Evolutionary conservation across 164 flowering plant species (phyloP), one percentile per base, ranked within the genome.

Genomic region (Annona cherimola): DNA sequence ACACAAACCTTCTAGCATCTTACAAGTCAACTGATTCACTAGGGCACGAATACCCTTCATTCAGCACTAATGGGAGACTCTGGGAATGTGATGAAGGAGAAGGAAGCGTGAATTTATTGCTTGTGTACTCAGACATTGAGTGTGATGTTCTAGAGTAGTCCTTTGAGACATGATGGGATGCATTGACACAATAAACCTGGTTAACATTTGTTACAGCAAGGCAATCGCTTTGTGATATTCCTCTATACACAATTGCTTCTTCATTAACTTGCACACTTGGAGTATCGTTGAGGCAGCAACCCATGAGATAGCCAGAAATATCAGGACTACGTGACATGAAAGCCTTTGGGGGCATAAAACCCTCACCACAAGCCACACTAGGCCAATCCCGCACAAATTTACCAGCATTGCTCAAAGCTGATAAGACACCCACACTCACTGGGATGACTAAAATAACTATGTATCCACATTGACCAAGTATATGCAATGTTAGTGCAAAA

Each of bases 331-430:
- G 78, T 4, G 87, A 80, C 66, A 73, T 50, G 2, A 79, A 63
- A 43, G 75, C 74, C 78, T 74, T 93, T 42, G 85, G 84, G 1
- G 93, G 93, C 20, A 88, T 79, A 83, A 90, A 89, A 35, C 98
- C 93, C 81, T 89, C 96, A 60, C 98, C 96, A 75, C 90, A 93
- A 76, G 88, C 97, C 69, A 94, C 88, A 71, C 92, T 90, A 35
- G 89, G 87, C 98, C 98, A 94, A 75, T 94, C 94, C 98, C 98
- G 92, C 4, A 92, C 88, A 78, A 85, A 94, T 76, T 87, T 84
- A 50, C 98, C 96, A 42, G 97, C 97, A 84, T 86, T 94, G 71
- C 86, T 50, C 45, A 94, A 78, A 45, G 98, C 98, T 50, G 98
- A 92, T 35, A 96, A 88, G 45, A 94, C 95, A 59, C 91, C 89